Evolutionary conservation across 2,329 filamentous ascomycete species (phyloP).

Genomic region (Aspergillus jensenii): DNA sequence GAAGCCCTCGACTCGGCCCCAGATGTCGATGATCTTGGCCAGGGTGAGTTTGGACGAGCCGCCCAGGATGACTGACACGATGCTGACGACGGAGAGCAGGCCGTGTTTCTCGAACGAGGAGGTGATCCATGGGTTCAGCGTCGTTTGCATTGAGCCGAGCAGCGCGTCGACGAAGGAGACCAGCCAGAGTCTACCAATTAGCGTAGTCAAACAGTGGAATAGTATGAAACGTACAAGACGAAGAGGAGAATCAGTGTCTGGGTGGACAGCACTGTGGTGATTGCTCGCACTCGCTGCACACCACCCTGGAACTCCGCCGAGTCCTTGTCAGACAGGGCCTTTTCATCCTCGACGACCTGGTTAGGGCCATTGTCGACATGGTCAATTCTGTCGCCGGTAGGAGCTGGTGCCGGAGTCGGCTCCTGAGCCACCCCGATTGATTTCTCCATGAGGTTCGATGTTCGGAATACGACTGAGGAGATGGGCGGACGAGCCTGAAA

Average conservation of each 20-base stretch:
- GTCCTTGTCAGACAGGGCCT: no score
- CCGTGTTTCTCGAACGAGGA: slow-evolving; percentile 10
- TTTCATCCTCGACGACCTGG: no score
- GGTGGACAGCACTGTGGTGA: neutral
- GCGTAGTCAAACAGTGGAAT: neutral
- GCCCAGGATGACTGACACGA: slow-evolving; percentile 56
- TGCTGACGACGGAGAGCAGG: slow-evolving; percentile 32
- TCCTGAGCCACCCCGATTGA: no score
- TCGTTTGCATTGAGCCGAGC: neutral
- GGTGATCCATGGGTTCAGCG: slow-evolving; percentile 12
- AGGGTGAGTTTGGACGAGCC: slow-evolving; percentile 60
- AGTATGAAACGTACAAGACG: neutral
- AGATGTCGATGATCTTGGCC: slow-evolving; percentile 63
- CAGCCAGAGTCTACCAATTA: slow-evolving; percentile 8
- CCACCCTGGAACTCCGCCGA: neutral
- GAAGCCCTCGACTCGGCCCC: slow-evolving; percentile 61
- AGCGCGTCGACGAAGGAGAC: slow-evolving; percentile 13
- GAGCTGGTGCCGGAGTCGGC: no score
- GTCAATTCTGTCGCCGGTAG: no score
- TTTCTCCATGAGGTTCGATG: no score
- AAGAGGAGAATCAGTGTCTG: neutral
- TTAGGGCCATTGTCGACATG: no score
- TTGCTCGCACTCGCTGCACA: neutral
- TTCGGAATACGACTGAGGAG: no score
- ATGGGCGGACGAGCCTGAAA: no score